These are phyloP conservation scores for Imleria badia DNA, from an alignment of 768 basidiomycete species.

Conservation along the genomic window DNA sequence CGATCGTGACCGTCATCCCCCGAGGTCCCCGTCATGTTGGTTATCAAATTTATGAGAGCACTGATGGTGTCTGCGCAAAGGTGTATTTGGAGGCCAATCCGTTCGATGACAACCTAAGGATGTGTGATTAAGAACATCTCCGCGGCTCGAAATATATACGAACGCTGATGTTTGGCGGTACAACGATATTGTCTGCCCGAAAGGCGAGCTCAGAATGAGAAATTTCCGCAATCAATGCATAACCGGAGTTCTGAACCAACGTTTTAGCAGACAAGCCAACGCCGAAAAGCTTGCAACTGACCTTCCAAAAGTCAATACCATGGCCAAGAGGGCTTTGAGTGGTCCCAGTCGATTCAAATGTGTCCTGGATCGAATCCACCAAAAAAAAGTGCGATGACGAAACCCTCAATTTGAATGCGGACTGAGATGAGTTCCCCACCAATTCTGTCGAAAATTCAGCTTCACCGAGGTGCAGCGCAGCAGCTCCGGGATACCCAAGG, in stretches of 20 bases:
- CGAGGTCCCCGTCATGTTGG: constrained; percentile 49
- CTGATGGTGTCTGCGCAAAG: constrained; percentile 77
- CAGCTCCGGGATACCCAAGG: constrained; percentile 57
- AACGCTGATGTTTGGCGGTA: constrained; percentile 42
- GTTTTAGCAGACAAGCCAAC: constrained; percentile 3
- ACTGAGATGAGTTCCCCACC: constrained; percentile 61
- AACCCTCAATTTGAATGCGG: constrained; percentile 48
- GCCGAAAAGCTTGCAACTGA: constrained; percentile 30
- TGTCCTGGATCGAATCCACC: constrained; percentile 50
- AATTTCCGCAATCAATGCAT: constrained; percentile 66
- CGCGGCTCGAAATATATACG: constrained; percentile 13
- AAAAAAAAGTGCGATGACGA: constrained; percentile 51
- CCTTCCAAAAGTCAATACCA: constrained; percentile 67
- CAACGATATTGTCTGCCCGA: constrained; percentile 23
- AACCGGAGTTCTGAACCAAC: constrained; percentile 52
- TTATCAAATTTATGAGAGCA: constrained; percentile 55
- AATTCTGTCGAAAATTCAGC: constrained; percentile 73
- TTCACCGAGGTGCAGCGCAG: constrained; percentile 66
- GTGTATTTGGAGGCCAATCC: constrained; percentile 55
- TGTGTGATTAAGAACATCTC: background rate
- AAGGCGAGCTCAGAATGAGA: constrained; percentile 47
- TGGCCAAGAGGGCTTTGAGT: constrained; percentile 18
- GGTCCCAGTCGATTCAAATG: constrained; percentile 17
- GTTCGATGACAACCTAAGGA: constrained; percentile 55
- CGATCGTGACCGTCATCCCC: constrained; percentile 29